Percentiles rank a stretch among this genome's conserved stretches.
phyloP scores from a whole-genome alignment of 2,329 filamentous ascomycete species.

The Meredithiella fracta region DNA sequence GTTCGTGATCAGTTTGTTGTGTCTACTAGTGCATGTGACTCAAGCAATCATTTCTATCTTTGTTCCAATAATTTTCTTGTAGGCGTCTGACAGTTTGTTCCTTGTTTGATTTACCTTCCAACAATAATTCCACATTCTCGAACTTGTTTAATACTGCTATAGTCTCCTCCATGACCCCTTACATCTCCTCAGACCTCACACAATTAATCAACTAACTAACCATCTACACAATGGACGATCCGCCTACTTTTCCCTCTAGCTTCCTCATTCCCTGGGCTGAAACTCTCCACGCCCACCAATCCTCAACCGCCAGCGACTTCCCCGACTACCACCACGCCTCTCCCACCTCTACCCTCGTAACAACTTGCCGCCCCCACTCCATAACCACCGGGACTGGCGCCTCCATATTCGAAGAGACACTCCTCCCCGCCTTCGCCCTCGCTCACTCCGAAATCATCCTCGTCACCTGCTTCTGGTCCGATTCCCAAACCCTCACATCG shows the following conservation, averaged over 20 bases:
- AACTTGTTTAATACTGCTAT: too few species aligned
- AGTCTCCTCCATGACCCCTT: too few species aligned
- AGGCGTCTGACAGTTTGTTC: too few species aligned
- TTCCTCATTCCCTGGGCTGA: conserved; percentile 10
- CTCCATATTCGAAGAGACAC: conserved; percentile 35
- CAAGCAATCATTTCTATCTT: too few species aligned
- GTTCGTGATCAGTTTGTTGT: too few species aligned
- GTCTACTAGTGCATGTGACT: too few species aligned
- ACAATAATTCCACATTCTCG: too few species aligned
- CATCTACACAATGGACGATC: neutral
- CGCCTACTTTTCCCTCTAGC: neutral
- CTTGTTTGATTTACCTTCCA: too few species aligned
- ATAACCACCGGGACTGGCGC: conserved; percentile 43
- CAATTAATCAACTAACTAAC: neutral
- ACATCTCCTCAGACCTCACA: neutral
- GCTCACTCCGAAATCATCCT: conserved; percentile 53
- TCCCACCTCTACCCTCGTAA: conserved; percentile 29
- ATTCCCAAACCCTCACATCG: conserved; percentile 41
- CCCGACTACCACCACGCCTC: conserved; percentile 32
- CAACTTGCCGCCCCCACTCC: conserved; percentile 28
- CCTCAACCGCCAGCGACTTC: conserved; percentile 26
- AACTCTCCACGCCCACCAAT: conserved; percentile 16
- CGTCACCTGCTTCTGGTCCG: conserved; percentile 71
- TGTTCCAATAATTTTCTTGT: too few species aligned
- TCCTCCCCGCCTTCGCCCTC: conserved; percentile 44